Evolutionary conservation across 2,329 filamentous ascomycete species (phyloP).

Genomic region (Nakataea oryzae): DNA sequence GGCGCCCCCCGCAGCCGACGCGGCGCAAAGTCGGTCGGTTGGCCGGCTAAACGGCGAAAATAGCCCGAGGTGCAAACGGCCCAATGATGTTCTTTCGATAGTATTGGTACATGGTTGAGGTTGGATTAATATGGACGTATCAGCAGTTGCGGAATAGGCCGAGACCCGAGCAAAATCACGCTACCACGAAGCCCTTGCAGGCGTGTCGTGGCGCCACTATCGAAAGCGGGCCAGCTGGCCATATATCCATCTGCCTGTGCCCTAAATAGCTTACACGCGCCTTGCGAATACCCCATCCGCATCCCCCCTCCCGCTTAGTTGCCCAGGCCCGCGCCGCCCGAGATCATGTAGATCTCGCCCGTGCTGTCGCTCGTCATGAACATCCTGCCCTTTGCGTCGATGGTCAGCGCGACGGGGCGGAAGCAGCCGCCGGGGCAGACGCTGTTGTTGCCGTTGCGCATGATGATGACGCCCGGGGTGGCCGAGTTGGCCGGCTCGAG

Average conservation of each 20-base stretch:
- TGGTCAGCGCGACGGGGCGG: constrained; percentile 5
- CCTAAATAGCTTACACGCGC: not conserved
- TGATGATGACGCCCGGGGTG: constrained; percentile 31
- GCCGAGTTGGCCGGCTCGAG: constrained; percentile 21
- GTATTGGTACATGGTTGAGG: not conserved
- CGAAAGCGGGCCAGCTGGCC: too few species aligned
- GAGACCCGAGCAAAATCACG: not conserved
- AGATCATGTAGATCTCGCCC: constrained; percentile 40
- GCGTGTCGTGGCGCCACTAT: not conserved
- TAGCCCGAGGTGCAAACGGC: not conserved
- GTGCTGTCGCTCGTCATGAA: constrained; percentile 43
- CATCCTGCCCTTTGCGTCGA: constrained; percentile 20
- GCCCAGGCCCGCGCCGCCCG: constrained; percentile 5
- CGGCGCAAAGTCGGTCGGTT: not conserved
- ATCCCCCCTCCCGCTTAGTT: not conserved
- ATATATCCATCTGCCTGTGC: not conserved
- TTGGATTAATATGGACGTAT: not conserved
- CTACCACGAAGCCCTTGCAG: not conserved
- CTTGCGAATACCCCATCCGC: not conserved
- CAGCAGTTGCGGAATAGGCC: not conserved
- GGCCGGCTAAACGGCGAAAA: not conserved
- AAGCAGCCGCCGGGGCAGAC: constrained; percentile 5
- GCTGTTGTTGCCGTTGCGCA: constrained; percentile 34
- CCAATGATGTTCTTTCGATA: not conserved
- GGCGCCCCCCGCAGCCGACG: too few species aligned